These are phyloP conservation scores for Naematelia aurantialba DNA, from an alignment of 768 basidiomycete genomes.

Conservation along the genomic window DNA sequence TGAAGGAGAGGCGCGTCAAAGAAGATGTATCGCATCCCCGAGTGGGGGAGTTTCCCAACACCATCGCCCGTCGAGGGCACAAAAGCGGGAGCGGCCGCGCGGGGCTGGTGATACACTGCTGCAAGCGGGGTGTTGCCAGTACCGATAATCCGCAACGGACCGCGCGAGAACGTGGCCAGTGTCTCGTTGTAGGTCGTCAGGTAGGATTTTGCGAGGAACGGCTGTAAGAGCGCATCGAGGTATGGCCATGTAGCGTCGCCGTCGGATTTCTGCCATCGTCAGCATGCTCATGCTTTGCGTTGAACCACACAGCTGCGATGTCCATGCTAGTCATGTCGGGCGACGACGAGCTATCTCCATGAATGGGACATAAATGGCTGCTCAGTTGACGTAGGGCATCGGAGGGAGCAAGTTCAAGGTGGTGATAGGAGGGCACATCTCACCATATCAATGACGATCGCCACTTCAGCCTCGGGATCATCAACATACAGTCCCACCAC, in stretches of 20 bases:
- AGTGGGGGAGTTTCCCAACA: neutral
- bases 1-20: conserved; percentile 25
- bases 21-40: conserved; percentile 26
- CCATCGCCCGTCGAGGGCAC: too few species aligned
- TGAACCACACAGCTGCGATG: too few species aligned
- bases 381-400: neutral
- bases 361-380: too few species aligned
- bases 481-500: conserved; percentile 20
- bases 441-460: conserved; percentile 33
- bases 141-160: conserved; percentile 32
- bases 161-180: conserved; percentile 13
- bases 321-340: too few species aligned
- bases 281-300: too few species aligned
- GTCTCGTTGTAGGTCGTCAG: conserved; percentile 20
- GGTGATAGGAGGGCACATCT: neutral
- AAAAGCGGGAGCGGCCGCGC: too few species aligned
- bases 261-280: conserved; percentile 29
- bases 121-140: conserved; percentile 30
- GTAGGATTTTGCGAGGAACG: conserved; percentile 27
- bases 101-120: conserved; percentile 8
- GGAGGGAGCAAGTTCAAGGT: neutral
- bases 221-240: conserved; percentile 17
- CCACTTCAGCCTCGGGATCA: conserved; percentile 17
- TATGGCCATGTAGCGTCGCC: conserved; percentile 27
- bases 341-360: too few species aligned